These are phyloP conservation scores for Blastobotrys arbuscula DNA, from an alignment of 1,139 yeast species.

Conservation along the genomic window DNA sequence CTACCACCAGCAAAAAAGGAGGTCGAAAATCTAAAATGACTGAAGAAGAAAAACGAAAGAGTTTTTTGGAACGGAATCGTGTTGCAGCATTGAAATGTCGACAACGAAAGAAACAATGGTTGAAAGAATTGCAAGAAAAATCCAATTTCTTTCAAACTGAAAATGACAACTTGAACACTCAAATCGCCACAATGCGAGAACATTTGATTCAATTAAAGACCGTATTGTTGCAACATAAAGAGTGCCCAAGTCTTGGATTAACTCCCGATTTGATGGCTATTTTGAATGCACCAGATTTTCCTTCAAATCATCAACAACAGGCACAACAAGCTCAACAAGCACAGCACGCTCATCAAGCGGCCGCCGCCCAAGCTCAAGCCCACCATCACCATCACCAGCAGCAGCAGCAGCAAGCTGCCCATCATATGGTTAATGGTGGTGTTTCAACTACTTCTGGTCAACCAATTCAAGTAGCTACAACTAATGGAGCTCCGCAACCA, in stretches of 20 bases:
- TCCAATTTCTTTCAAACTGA: slow-evolving; percentile 63
- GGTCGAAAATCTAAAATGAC: slow-evolving; percentile 31
- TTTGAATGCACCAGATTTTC: background rate
- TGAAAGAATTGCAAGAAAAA: slow-evolving; percentile 77
- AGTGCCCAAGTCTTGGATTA: slow-evolving; percentile 11
- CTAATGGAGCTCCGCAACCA: background rate
- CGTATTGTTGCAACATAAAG: slow-evolving; percentile 15
- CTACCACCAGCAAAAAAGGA: slow-evolving; percentile 7
- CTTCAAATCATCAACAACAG: background rate
- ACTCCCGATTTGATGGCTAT: slow-evolving; percentile 11
- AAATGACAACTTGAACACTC: slow-evolving; percentile 59
- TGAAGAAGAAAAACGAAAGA: slow-evolving; percentile 70
- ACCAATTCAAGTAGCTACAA: background rate
- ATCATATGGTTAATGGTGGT: background rate
- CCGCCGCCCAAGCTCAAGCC: background rate
- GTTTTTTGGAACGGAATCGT: slow-evolving; percentile 83
- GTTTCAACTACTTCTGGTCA: background rate
- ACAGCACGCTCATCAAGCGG: background rate
- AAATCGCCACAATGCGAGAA: slow-evolving; percentile 52
- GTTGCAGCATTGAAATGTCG: slow-evolving; percentile 96
- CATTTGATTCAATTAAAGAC: slow-evolving; percentile 49
- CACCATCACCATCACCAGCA: background rate
- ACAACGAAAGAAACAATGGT: slow-evolving; percentile 86
- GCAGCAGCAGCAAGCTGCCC: background rate
- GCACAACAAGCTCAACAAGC: background rate